These are phyloP conservation scores for Magnaporthiopsis incrustans DNA, from an alignment of 2,329 filamentous ascomycete genomes.

Conservation along the genomic window DNA sequence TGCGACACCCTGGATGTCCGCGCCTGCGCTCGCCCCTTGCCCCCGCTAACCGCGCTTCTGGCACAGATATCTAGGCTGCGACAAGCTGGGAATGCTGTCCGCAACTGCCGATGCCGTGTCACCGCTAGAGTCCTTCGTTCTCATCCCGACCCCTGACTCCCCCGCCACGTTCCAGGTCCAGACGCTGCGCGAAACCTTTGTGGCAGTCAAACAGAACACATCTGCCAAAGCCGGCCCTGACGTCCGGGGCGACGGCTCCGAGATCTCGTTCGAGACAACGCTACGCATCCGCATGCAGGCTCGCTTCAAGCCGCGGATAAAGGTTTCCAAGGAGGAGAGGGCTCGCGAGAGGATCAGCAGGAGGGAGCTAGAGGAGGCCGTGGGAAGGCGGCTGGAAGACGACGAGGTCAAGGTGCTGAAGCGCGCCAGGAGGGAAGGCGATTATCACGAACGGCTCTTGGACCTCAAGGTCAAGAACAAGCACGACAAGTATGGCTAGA, in stretches of 20 bases:
- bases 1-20: not conserved
- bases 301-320: conserved; percentile 78
- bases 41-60: not conserved
- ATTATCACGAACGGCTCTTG: conserved; percentile 81
- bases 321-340: conserved; percentile 74
- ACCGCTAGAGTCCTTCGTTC: conserved; percentile 70
- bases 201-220: conserved; percentile 51
- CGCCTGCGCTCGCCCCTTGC: not conserved
- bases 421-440: conserved; percentile 73
- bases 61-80: conserved; percentile 71
- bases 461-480: conserved; percentile 87
- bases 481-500: conserved; percentile 71
- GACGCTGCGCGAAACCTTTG: conserved; percentile 62
- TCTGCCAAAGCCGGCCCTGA: conserved; percentile 41
- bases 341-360: conserved; percentile 77
- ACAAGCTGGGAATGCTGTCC: conserved; percentile 70
- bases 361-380: conserved; percentile 75
- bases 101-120: conserved; percentile 77
- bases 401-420: conserved; percentile 81
- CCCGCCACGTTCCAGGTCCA: conserved; percentile 68
- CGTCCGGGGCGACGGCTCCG: conserved; percentile 67
- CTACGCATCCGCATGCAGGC: conserved; percentile 89
- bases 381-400: conserved; percentile 68
- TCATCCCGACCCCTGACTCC: conserved; percentile 56
- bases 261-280: conserved; percentile 60